Conservation (phyloP, 139 green algal species). For the Astrephomene gubernaculifera region DNA sequence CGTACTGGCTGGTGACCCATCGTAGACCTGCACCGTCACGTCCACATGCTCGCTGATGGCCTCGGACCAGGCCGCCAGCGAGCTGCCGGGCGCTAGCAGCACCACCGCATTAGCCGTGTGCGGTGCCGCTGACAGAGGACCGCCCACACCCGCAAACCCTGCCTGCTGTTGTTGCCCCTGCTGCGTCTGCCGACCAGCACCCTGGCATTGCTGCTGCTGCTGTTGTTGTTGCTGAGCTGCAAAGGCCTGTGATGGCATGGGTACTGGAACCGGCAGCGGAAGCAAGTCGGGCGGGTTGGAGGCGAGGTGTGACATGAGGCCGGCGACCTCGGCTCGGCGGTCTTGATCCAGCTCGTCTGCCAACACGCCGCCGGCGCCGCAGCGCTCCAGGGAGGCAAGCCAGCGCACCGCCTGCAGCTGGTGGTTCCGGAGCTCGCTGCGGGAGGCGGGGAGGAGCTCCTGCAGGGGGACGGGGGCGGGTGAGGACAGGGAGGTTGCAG, state of each 20-base stretch:
- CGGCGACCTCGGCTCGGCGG: constrained; percentile 11
- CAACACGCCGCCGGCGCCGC: constrained; percentile 91
- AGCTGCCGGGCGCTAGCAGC: constrained; percentile 1
- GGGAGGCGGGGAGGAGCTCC: constrained; percentile 84
- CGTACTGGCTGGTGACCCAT: neutral
- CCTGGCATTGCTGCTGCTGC: no score
- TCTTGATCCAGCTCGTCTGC: constrained; percentile 88
- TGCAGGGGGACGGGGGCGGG: constrained; percentile 49
- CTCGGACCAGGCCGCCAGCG: neutral
- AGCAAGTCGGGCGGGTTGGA: neutral
- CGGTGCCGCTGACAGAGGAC: no score
- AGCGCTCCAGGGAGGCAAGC: constrained; percentile 87
- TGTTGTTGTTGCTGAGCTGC: neutral
- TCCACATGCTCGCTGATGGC: constrained; percentile 12
- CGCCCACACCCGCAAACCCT: no score
- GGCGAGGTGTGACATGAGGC: constrained; percentile 8
- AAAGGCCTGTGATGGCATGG: neutral
- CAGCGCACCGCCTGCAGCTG: constrained; percentile 91
- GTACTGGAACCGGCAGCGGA: neutral
- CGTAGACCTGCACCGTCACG: neutral
- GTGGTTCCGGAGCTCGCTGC: constrained; percentile 81
- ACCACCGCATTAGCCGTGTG: no score
- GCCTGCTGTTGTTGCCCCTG: no score
- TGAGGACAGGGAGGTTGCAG: neutral
- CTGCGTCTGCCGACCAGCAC: no score